Base-by-base conservation (phyloP, 1,139 yeast species). In the Yamadazyma epiphylla region DNA sequence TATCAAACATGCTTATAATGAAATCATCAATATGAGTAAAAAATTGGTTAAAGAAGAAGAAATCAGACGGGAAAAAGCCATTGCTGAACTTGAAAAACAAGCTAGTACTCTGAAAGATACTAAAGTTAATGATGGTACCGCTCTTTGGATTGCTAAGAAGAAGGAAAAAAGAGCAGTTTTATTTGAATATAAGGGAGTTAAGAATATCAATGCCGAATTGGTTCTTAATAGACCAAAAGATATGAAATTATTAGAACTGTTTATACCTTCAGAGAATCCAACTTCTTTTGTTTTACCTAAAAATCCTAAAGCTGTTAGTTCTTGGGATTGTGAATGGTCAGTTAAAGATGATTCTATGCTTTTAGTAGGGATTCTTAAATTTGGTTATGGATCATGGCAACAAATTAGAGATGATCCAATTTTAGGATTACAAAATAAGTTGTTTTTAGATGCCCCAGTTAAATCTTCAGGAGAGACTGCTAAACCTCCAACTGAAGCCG, bases 311-410 rank as follows among this genome's bases (percentile, higher is more conserved):
- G 79, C 81, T 15, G 97, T 88, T 5, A 79, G 77, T 49, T 89
- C 87, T 24, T 94, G 99, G 99, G 74, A 77, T 34, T 86, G 95
- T 49, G 79, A 77, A 22, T 94, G 99, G 99, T 66, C 70, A 4
- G 68, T 71, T 10, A 74, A 68, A 24, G 96, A 94, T 51, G 99
- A 94, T 55, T 83, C 88, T 26, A 83, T 80, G 78, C 66, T 94
- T 32, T 58, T 94, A 40, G 77, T 84, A 25, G 99, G 99, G 41
- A 84, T 91, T 19, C 74, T 77, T 51, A 88, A 87, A 55, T 87
- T 89, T 57, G 99, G 99, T 0, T 91, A 87, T 51, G 98, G 98
- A 13, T 82, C 95, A 1, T 94, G 98, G 98, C 58, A 74, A 5
- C 89, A 85, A 52, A 89, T 94, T 27, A 69, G 98, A 51, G 98